Conservation (phyloP, 257 asterid species). For the Solanum arcanum region DNA sequence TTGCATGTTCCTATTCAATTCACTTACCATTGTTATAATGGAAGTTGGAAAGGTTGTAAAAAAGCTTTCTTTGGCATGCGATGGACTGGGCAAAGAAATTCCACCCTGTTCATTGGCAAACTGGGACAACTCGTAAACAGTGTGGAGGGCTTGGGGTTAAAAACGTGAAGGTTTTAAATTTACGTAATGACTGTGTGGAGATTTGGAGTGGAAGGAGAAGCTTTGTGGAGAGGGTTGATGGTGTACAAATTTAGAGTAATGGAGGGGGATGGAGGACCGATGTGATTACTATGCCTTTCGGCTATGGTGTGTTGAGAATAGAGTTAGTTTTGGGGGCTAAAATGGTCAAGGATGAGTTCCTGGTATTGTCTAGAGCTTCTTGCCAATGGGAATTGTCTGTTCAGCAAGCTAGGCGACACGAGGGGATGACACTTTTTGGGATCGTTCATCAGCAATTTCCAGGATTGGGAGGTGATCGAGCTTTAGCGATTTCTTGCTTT, state of each 20-base stretch:
- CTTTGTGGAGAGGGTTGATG: neutral
- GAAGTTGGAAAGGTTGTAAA: neutral
- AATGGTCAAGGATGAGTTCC: neutral
- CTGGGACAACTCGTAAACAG: neutral
- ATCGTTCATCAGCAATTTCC: neutral
- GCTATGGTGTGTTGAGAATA: neutral
- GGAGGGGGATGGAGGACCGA: neutral
- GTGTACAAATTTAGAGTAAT: neutral
- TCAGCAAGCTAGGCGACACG: neutral
- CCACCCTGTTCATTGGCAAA: neutral
- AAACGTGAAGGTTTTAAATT: neutral
- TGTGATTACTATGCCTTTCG: neutral
- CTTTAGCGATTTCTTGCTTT: neutral
- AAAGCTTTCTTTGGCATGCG: neutral
- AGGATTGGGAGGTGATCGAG: neutral
- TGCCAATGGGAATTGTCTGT: neutral
- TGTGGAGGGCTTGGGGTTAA: neutral
- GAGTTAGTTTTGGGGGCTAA: neutral
- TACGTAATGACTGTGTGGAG: neutral
- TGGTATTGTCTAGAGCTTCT: neutral
- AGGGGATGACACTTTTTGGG: neutral
- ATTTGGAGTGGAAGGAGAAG: neutral
- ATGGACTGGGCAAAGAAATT: neutral
- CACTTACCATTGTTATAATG: neutral
- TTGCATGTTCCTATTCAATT: neutral